Evolutionary conservation across 164 flowering plant species (phyloP), one percentile per base, ranked within the genome.

Genomic region (Platanus orientalis): DNA sequence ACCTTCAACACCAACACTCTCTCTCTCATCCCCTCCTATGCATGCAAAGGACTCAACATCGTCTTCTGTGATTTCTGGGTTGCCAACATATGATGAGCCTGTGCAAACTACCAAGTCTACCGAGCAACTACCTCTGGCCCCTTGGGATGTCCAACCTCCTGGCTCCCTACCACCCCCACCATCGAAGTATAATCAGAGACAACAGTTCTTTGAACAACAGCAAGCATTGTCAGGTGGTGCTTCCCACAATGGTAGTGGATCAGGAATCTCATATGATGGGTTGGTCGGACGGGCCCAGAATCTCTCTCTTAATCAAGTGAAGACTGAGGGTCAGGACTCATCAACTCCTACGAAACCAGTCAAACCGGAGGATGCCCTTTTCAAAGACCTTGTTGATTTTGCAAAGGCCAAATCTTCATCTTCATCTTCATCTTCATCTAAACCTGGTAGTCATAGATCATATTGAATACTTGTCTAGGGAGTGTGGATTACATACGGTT

Each of bases 351-450:
- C 73, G 1, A 86, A 78, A 61, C 73, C 79, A 50, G 79, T 36
- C 57, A 83, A 89, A 62, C 76, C 75, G 0, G 97, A 91, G 73
- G 99, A 94, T 71, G 85, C 79, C 10, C 86, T 94, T 14, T 94
- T 94, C 79, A 73, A 73, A 61, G 79, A 76, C 64, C 65, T 94
- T 68, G 85, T 94, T 61, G 96, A 94, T 81, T 94, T 94, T 68
- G 97, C 97, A 0, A 94, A 79, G 77, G 70, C 92, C 73, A 94
- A 88, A 79, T 75, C 97, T 13, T 76, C 96, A 0, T 60, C 85
- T 0, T 57, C 87, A 79, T 75, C 97, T 13, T 76, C 96, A 0
- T 60, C 85, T 0, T 57, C 87, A 28, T 73, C 90, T 10, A 86
- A 82, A 54, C 67, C 85, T 16, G 63, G 64, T 44, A 60, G 56